Evolutionary conservation across 257 asterid genomes (phyloP).

Genomic region (Rubia yunnanensis): DNA sequence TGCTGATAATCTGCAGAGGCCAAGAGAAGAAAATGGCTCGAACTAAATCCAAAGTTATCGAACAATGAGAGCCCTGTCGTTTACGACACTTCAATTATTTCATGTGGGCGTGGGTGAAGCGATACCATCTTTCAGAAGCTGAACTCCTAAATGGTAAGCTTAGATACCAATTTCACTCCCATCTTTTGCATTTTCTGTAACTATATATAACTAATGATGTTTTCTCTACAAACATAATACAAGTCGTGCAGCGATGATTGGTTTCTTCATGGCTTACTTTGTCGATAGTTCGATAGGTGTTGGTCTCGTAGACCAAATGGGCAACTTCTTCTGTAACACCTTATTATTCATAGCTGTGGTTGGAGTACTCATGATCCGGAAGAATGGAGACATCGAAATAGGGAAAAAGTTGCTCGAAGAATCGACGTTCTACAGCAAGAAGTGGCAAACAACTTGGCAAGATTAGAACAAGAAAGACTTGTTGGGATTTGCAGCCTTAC

Average conservation of each 20-base stretch:
- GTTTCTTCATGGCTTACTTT: constrained; percentile 94
- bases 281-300: constrained; percentile 88
- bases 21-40: constrained; percentile 88
- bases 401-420: constrained; percentile 70
- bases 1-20: constrained; percentile 47
- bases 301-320: constrained; percentile 91
- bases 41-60: constrained; percentile 73
- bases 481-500: constrained; percentile 2
- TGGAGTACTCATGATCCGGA: constrained; percentile 75
- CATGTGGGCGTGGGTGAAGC: constrained; percentile 98
- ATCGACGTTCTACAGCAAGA: constrained; percentile 77
- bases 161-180: neutral
- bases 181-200: neutral
- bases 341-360: constrained; percentile 62
- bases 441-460: constrained; percentile 98
- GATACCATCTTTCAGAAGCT: constrained; percentile 98
- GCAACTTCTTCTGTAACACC: constrained; percentile 89
- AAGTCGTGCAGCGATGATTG: constrained; percentile 99
- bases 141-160: constrained; percentile 79
- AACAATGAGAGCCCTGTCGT: constrained; percentile 63
- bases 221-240: constrained; percentile 15
- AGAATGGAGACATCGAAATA: constrained; percentile 77
- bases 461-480: constrained; percentile 45
- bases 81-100: constrained; percentile 77
- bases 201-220: constrained; percentile 2